Conservation (phyloP, 371 early-diverging fungal genomes). For the Basidiobolus heterosporus region DNA sequence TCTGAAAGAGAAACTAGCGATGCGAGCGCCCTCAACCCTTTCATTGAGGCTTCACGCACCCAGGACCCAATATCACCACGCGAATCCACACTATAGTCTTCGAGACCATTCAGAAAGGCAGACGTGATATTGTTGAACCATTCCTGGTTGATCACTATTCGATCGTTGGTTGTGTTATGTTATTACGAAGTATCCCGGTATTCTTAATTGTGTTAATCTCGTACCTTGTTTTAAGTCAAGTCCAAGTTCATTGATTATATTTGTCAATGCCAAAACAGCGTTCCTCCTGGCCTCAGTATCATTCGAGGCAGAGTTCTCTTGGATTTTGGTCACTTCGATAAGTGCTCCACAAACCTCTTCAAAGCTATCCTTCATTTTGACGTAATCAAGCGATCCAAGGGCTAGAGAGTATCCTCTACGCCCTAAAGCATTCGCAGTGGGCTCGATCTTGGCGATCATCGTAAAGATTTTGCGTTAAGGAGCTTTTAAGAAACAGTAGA, state of each 20-base stretch:
- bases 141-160: constrained; percentile 16
- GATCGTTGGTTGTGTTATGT: no score
- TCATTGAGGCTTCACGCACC: constrained; percentile 64
- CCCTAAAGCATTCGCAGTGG: constrained; percentile 21
- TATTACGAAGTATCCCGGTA: neutral
- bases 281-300: neutral
- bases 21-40: constrained; percentile 26
- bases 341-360: constrained; percentile 3
- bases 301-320: neutral
- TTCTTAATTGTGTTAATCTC: no score
- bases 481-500: neutral
- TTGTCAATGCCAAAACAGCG: neutral
- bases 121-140: constrained; percentile 22
- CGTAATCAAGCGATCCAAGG: constrained; percentile 34
- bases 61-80: constrained; percentile 93
- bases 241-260: neutral
- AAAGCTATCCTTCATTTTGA: neutral
- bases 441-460: constrained; percentile 9
- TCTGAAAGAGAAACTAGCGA: constrained; percentile 24
- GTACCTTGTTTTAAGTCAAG: neutral
- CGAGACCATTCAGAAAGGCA: constrained; percentile 33
- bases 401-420: constrained; percentile 50
- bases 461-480: constrained; percentile 7
- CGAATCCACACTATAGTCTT: constrained; percentile 74
- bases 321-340: constrained; percentile 2